Base-by-base conservation (phyloP, 306 rosid genomes). In the Vigna unguiculata region DNA sequence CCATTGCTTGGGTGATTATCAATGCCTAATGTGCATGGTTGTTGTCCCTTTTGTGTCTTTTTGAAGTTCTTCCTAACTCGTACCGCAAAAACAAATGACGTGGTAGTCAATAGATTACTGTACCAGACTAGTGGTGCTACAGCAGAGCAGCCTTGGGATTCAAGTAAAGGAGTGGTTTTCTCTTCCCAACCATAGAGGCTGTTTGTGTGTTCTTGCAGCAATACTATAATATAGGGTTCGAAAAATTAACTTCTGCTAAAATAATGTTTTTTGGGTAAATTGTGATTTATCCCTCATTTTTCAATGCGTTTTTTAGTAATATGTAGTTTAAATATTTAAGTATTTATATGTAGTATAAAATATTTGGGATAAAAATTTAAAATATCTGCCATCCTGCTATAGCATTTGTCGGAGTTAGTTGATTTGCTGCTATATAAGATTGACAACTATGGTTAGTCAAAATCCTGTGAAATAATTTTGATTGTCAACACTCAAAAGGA, bases 1-100 rank as follows among this genome's bases (percentile, higher is more conserved):
- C 43, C 43, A 8, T 38, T 38, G 43, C 11, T 38, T 38, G 43
- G 43, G 43, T 60, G 9, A 6, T 34, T 34, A 34, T 34, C 40
- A 34, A 34, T 34, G 40, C 40, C 40, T 34, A 17, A 13, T 71
- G 13, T 72, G 47, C 49, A 30, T 55, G 54, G 52, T 73, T 64
- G 60, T 64, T 64, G 48, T 55, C 25, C 83, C 34, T 34, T 63
- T 10, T 15, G 2, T 47, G 52, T 80, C 17, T 28, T 73, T 4
- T 32, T 32, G 0, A 25, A 54, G 22, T 64, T 80, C 55, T 55
- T 73, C 52, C 25, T 65, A 20, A 3, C 13, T 19, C n/a, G 66
- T 30, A 74, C 7, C 9, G 46, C 43, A 55, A 9, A 54, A 64
- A 28, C 48, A 17, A 14, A 8, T 64, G 30, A 58, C 40, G 2